Base-by-base conservation (phyloP, 2,329 filamentous ascomycete species). In the Penicillium sp. region DNA sequence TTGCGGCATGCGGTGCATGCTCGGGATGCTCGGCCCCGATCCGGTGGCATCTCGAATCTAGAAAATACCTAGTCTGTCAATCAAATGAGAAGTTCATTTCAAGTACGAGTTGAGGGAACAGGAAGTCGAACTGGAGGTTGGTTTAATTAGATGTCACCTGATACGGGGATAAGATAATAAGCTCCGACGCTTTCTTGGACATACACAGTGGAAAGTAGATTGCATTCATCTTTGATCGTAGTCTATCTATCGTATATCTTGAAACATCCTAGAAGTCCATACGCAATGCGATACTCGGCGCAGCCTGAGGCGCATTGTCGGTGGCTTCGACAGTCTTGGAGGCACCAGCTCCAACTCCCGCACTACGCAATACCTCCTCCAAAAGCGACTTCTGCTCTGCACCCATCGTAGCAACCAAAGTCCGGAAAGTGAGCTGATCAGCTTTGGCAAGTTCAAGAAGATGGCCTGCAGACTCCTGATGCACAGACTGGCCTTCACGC, bases 271-370 rank as follows among this genome's bases (percentile, higher is more conserved):
- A 90, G 81, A 99, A 97, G 73, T 96, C 83, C 90, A 97, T 95
- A 82, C 95, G 94, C 69, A 99, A 75, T 50, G 91, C 91, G 80
- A 99, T 99, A 59, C 81, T 94, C 11, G 94, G 94, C 73, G 80
- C 78, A 42, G 73, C 77, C 46, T 78, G 77, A 45, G 77, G 76
- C 47, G 85, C 85, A 27, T 77, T 82, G 54, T 79, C 76, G 55
- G 76, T 79, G 42, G 75, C 66, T 63, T 78, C 76, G 69, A 62
- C 66, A 63, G 65, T 71, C 76, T 61, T 72, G 68, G 65, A 60
- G n/a, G 60, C 51, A 31, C 62, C 61, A 21, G 61, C 50, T 29
- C 73, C 72, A 43, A 81, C 77, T 48, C 87, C 87, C 22, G 82
- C 84, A 71, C 86, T 83, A 21, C 71, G 66, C 56, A 96, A 84